Evolutionary conservation across 768 basidiomycete species (phyloP), one percentile per base, ranked within the genome.

Genomic region (Suillus plorans): DNA sequence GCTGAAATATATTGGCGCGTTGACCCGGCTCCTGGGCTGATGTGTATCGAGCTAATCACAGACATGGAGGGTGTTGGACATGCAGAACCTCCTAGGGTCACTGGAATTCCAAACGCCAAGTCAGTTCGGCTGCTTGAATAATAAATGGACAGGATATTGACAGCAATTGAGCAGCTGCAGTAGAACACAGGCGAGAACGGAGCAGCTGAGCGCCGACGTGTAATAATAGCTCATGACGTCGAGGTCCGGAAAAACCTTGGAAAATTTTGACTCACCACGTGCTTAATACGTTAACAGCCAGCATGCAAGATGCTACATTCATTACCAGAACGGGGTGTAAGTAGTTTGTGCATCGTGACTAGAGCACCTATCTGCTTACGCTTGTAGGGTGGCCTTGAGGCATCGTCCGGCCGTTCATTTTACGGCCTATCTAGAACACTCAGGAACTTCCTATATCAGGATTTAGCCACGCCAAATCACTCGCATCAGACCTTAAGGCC

Each of bases 171-270:
- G 31, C 31, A 1, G 4, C 31, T 31, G 31, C 31, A 31, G 9
- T 58, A 4, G n/a, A 37, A 16, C 57, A 98, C 94, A 9, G 31
- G 97, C 97, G 0, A 94, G 82, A 2, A 86, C 85, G 0, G 95
- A 97, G 77, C 96, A 99, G 64, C 86, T 84, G 1, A 75, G 98
- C 36, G 36, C 36, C 10, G 36, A 10, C 0, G 97, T 3, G 97
- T 96, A 5, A 94, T 71, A 44, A 97, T 84, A 0, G 97, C 98
- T 3, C 97, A 97, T 10, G 94, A 71, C 0, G 94, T 90, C 50
- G 73, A 95, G 96, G 98, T 0, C 31, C 31, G 2, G 31, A 31
- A 31, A 31, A 31, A 31, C 31, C 25, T 28, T 28, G 25, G 42
- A 50, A 62, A 31, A 16, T 31, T 25, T 3, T 36, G 25, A 18